A percentile compares a stretch with the other conserved stretches of the same genome.
phyloP scores from a whole-genome alignment of 75 land plant genomes.

The Pinus tabuliformis region DNA sequence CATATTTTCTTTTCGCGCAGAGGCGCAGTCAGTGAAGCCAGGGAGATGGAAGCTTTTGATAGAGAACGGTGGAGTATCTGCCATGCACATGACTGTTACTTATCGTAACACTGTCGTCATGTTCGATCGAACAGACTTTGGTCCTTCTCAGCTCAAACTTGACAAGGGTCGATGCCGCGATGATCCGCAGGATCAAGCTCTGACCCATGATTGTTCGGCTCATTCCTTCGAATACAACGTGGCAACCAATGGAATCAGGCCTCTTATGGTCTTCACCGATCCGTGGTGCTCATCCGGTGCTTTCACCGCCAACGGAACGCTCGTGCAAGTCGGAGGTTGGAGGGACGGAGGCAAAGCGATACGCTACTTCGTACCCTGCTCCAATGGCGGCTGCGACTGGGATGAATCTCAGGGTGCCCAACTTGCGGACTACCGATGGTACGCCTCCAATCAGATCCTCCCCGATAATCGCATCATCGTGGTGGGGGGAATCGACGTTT shows the following conservation, averaged over 20 bases:
- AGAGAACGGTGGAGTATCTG: conserved; percentile 57
- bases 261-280: conserved; percentile 34
- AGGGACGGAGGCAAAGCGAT: conserved; percentile 20
- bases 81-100: conserved; percentile 75
- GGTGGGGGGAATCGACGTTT: conserved; percentile 32
- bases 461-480: conserved; percentile 42
- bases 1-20: too few species aligned
- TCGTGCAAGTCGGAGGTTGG: conserved; percentile 42
- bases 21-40: not conserved
- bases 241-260: conserved; percentile 28
- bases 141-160: conserved; percentile 33
- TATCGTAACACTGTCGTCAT: conserved; percentile 53
- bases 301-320: conserved; percentile 30
- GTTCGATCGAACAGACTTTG: conserved; percentile 50
- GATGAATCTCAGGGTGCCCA: not conserved
- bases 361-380: conserved; percentile 25
- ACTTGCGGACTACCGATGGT: conserved; percentile 38
- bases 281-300: conserved; percentile 51
- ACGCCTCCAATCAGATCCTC: conserved; percentile 31
- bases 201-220: conserved; percentile 31
- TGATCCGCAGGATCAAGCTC: not conserved
- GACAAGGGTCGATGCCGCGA: not conserved
- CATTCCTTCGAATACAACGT: conserved; percentile 37
- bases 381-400: conserved; percentile 30
- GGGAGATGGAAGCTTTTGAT: conserved; percentile 57